phyloP scores from a whole-genome alignment of 805 yeast genomes.

The Barnettozyma sucrosica region DNA sequence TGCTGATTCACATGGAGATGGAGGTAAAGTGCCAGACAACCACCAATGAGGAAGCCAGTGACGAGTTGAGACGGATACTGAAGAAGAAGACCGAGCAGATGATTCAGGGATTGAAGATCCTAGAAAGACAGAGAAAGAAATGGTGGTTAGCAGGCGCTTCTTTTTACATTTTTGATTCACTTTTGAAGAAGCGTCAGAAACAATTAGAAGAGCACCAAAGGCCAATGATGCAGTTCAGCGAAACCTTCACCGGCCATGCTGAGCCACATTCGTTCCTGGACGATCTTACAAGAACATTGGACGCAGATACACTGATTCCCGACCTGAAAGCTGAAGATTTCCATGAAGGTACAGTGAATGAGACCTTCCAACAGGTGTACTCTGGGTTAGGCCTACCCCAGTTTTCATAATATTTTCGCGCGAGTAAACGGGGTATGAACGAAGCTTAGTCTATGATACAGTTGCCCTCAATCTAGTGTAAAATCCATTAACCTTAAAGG shows the following conservation, averaged over 20 bases:
- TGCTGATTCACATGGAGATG: constrained; percentile 8
- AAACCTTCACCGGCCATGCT: not conserved
- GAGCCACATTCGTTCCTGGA: not conserved
- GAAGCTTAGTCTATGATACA: too few relatives aligned
- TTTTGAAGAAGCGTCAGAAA: not conserved
- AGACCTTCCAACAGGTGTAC: not conserved
- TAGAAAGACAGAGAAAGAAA: not conserved
- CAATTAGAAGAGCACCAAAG: not conserved
- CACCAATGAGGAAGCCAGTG: not conserved
- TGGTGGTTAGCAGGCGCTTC: constrained; percentile 13
- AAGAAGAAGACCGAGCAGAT: constrained; percentile 1
- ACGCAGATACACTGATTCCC: not conserved
- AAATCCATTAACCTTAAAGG: too few relatives aligned
- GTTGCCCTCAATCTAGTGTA: too few relatives aligned
- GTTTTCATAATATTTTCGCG: not conserved
- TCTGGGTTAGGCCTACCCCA: not conserved
- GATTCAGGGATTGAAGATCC: constrained; percentile 1
- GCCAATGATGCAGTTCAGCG: not conserved
- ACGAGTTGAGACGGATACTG: not conserved
- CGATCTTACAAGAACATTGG: not conserved
- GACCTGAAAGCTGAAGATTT: not conserved
- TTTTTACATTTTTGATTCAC: constrained; percentile 1
- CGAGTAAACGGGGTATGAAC: too few relatives aligned
- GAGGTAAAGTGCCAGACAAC: constrained; percentile 5
- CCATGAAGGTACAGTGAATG: not conserved